Evolutionary conservation across 2,329 filamentous ascomycete genomes (phyloP), one percentile per base, ranked within the genome.

Genomic region (Raffaelea albimanens): DNA sequence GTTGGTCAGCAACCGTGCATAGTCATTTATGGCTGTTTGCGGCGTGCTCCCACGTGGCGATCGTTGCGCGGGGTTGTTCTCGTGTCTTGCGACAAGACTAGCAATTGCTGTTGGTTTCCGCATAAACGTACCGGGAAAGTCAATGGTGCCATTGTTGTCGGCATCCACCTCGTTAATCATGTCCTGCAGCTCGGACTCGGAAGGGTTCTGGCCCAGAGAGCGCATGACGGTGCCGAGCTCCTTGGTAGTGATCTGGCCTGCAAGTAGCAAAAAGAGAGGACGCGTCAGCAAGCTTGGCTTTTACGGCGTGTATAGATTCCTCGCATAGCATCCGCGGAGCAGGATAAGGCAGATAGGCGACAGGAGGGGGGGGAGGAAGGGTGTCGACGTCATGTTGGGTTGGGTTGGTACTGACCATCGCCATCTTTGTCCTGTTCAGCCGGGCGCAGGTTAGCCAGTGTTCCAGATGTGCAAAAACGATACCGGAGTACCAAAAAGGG

Each of bases 101-200:
- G n/a, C n/a, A n/a, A 13, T 38, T 16, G 34, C 18, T 16, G 13
- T 38, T 19, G 9, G 14, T 38, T 16, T n/a, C n/a, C n/a, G n/a
- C n/a, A n/a, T 36, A 19, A 43, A 57, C 78, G 59, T 78, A 91
- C 87, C 87, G 62, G 87, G 87, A 67, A 93, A 93, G 66, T 93
- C 87, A 62, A 93, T 93, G 57, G 87, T 93, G 69, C 87, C 87
- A 63, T 91, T 93, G 78, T 91, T 93, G 72, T 93, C 87, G 60
- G 86, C 86, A 61, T 93, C 87, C 55, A 93, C 87, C 72, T 93
- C 87, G 70, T 93, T 91, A 73, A 93, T 93, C 87, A 93, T 93
- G 64, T 93, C 87, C 71, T 93, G 87, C 56, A 93, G 74, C 70
- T 93, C 87, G 52, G 86, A 89, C 73, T 93, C 87, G 57, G 86